Conservation (phyloP, 495 filamentous ascomycete species). For the Eremomyces bilateralis region DNA sequence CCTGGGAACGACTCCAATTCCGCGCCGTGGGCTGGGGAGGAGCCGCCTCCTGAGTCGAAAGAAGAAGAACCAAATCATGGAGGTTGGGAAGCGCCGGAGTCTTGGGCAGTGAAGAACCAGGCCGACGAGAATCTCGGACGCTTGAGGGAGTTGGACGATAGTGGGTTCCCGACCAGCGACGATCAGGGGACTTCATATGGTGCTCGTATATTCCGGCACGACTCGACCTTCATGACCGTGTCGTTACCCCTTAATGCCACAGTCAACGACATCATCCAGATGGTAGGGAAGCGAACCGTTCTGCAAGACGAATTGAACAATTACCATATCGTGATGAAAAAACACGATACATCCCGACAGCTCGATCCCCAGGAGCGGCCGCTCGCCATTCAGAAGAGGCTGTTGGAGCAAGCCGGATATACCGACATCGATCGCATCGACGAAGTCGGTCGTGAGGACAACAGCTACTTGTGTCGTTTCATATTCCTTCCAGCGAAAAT, state of each 20-base stretch:
- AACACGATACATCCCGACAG: conserved; percentile 73
- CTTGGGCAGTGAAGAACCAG: conserved; percentile 64
- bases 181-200: no score
- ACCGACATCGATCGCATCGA: conserved; percentile 71
- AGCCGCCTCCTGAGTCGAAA: conserved; percentile 16
- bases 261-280: conserved; percentile 59
- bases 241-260: conserved; percentile 61
- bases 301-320: conserved; percentile 74
- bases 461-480: conserved; percentile 89
- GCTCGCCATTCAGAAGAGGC: conserved; percentile 74
- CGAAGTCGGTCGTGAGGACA: conserved; percentile 92
- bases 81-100: conserved; percentile 77
- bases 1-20: conserved; percentile 33
- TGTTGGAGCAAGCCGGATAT: conserved; percentile 85
- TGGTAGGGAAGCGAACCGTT: conserved; percentile 78
- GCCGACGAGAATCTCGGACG: conserved; percentile 39
- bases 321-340: conserved; percentile 86
- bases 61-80: conserved; percentile 17
- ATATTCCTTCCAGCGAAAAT: conserved; percentile 77
- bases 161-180: conserved; percentile 33
- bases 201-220: conserved; percentile 85
- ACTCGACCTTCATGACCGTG: conserved; percentile 83
- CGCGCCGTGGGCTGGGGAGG: conserved; percentile 25
- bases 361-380: conserved; percentile 60
- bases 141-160: conserved; percentile 40